Percentiles rank a stretch among this genome's conserved stretches.
phyloP scores from a whole-genome alignment of 148 eudicot genomes.

The Rhododendron vialii region DNA sequence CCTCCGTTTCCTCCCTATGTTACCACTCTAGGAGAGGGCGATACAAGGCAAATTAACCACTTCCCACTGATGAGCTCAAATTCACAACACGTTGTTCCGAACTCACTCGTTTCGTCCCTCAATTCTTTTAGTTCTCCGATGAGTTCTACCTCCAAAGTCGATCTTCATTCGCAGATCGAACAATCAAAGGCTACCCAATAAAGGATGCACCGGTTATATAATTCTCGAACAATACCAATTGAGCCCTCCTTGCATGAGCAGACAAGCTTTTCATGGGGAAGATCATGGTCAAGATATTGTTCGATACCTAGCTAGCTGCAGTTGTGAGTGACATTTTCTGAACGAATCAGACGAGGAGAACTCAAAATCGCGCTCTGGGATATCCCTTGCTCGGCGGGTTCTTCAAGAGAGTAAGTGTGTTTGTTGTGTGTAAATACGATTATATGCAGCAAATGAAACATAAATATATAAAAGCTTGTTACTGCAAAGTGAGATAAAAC shows the following conservation, averaged over 20 bases:
- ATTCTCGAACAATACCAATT: background rate
- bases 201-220: background rate
- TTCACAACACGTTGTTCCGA: constrained; percentile 2
- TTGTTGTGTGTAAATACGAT: background rate
- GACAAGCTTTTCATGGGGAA: background rate
- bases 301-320: background rate
- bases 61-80: constrained; percentile 25
- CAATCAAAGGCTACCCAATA: constrained; percentile 3
- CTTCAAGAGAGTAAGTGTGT: background rate
- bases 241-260: background rate
- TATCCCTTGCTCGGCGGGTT: background rate
- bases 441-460: background rate
- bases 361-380: background rate
- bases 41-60: constrained; percentile 32
- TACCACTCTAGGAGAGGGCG: constrained; percentile 22
- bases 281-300: no score
- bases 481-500: background rate
- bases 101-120: constrained; percentile 6
- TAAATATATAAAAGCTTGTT: background rate
- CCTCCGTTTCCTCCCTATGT: constrained; percentile 28
- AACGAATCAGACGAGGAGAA: background rate
- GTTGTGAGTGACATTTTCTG: background rate
- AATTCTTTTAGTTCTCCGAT: constrained; percentile 19
- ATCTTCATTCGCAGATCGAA: constrained; percentile 15
- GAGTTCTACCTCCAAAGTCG: constrained; percentile 21